Evolutionary conservation across 1,284 basidiomycete genomes (phyloP).

Genomic region (Ceratobasidium sp.): DNA sequence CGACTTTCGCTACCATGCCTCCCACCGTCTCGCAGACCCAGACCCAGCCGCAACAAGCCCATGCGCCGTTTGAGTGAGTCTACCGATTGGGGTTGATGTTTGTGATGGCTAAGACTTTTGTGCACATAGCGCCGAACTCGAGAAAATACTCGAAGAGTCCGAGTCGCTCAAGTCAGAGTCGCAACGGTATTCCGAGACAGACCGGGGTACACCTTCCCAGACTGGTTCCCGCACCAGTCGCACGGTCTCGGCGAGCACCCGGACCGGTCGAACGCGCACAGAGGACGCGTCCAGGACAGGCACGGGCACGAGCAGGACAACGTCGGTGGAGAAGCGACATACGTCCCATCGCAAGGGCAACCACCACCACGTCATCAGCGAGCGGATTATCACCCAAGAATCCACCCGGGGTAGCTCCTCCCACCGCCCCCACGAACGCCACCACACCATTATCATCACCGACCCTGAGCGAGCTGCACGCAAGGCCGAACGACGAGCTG

Average conservation of each 20-base stretch:
- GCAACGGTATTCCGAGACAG: neutral
- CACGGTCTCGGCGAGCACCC: neutral
- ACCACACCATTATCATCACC: constrained; percentile 30
- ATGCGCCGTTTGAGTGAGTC: constrained; percentile 29
- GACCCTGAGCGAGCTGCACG: constrained; percentile 23
- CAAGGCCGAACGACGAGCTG: constrained; percentile 7
- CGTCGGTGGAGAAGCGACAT: constrained; percentile 22
- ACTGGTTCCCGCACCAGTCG: neutral
- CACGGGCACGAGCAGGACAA: neutral
- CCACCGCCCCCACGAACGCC: constrained; percentile 8
- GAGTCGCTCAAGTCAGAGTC: neutral
- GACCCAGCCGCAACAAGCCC: neutral
- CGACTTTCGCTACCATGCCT: constrained; percentile 14
- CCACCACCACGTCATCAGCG: constrained; percentile 16
- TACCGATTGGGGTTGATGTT: neutral
- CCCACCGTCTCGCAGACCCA: neutral
- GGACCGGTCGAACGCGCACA: neutral
- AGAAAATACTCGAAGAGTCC: constrained; percentile 1
- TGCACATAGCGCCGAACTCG: neutral
- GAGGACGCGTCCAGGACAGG: neutral
- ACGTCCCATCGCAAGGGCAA: constrained; percentile 7
- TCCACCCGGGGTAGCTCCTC: neutral
- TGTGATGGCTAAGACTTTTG: neutral
- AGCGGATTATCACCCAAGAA: constrained; percentile 12
- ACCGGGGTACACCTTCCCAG: constrained; percentile 6